These are phyloP conservation scores for Barnettozyma wickerhamii DNA, from an alignment of 805 yeast genomes.

Conservation along the genomic window DNA sequence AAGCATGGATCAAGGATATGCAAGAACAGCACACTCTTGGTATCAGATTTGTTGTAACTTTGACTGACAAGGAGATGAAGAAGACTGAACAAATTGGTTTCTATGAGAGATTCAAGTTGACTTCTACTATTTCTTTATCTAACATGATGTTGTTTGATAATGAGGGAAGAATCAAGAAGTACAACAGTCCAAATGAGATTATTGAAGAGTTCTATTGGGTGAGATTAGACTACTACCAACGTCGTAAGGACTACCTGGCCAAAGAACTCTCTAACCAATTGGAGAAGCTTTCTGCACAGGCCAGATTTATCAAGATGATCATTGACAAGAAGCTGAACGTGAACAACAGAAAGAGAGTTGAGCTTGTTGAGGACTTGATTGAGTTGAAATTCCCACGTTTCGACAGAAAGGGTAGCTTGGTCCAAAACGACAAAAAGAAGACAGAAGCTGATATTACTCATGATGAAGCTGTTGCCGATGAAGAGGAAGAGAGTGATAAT, in stretches of 20 bases:
- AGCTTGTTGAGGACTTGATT: constrained; percentile 59
- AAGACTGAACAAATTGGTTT: constrained; percentile 73
- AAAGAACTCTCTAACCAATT: constrained; percentile 68
- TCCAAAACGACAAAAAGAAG: constrained; percentile 39
- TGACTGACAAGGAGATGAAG: constrained; percentile 77
- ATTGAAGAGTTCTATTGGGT: constrained; percentile 80
- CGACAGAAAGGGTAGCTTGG: constrained; percentile 63
- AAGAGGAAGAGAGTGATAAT: constrained; percentile 37
- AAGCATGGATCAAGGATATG: constrained; percentile 90
- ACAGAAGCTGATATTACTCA: constrained; percentile 20
- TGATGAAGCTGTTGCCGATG: constrained; percentile 38
- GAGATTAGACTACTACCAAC: constrained; percentile 85
- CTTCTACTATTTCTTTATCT: constrained; percentile 60
- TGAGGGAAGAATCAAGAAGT: constrained; percentile 79
- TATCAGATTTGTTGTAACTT: constrained; percentile 71
- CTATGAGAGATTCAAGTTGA: constrained; percentile 77
- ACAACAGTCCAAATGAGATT: constrained; percentile 71
- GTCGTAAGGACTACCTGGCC: constrained; percentile 78
- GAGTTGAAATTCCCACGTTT: constrained; percentile 69
- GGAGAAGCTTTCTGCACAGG: constrained; percentile 74
- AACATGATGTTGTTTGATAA: constrained; percentile 98
- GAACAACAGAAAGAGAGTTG: constrained; percentile 67
- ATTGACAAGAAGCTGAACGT: constrained; percentile 69
- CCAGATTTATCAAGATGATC: constrained; percentile 86
- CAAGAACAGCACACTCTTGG: constrained; percentile 88